phyloP scores from a whole-genome alignment of 2,329 filamentous ascomycete species.

The Monilinia aucupariae region DNA sequence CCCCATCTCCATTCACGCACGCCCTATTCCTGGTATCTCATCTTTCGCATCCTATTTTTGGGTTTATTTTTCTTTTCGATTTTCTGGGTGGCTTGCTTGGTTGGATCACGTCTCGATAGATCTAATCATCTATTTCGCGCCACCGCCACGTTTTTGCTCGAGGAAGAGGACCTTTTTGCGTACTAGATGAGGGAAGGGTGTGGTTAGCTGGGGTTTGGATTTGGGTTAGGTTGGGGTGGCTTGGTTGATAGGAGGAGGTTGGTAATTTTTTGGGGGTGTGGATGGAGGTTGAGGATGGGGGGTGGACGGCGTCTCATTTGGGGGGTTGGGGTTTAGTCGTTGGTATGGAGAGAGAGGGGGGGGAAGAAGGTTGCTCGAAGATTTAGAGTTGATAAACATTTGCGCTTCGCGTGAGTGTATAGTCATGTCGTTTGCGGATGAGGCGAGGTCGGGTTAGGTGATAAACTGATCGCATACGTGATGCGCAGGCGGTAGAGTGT shows the following conservation, averaged over 20 bases:
- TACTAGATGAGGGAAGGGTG: slow-evolving; percentile 47
- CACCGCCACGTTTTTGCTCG: slow-evolving; percentile 76
- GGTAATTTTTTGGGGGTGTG: background rate
- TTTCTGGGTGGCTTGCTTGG: background rate
- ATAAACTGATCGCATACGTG: background rate
- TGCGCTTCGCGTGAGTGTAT: background rate
- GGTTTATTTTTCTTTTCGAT: background rate
- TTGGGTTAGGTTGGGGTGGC: background rate
- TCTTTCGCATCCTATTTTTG: background rate
- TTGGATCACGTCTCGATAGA: background rate
- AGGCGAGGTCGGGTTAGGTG: too few relatives aligned
- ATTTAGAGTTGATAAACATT: background rate
- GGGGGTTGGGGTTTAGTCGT: background rate
- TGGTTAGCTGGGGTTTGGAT: slow-evolving; percentile 5
- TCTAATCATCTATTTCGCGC: slow-evolving; percentile 41
- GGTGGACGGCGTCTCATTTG: background rate
- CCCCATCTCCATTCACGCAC: background rate
- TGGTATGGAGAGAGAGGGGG: background rate
- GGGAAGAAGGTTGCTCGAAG: background rate
- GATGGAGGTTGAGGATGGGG: background rate
- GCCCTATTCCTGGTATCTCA: too few relatives aligned
- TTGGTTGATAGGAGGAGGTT: background rate
- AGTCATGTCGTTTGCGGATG: background rate
- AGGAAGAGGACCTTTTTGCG: slow-evolving; percentile 94
- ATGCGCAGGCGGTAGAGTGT: background rate